Conservation (phyloP, 2,329 filamentous ascomycete species). For the Trichoderma sp. region DNA sequence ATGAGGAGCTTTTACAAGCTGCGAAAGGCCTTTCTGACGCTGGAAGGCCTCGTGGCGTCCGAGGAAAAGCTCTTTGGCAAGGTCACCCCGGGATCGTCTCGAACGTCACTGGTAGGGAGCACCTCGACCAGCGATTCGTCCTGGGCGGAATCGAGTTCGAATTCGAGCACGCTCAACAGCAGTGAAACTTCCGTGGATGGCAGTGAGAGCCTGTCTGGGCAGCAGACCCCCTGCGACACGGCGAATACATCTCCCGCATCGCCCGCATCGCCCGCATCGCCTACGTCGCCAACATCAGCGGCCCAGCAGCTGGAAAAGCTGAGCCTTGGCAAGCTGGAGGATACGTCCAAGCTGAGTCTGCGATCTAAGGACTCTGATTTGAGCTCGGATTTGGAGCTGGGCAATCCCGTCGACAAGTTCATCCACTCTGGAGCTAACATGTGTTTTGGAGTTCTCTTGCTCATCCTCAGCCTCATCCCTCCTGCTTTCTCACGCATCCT, state of each 20-base stretch:
- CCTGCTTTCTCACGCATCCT: constrained; percentile 85
- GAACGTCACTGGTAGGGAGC: not conserved
- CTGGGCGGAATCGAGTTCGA: constrained; percentile 28
- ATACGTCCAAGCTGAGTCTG: constrained; percentile 24
- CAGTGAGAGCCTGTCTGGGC: constrained; percentile 45
- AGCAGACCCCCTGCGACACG: constrained; percentile 39
- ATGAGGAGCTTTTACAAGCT: constrained; percentile 91
- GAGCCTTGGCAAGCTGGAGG: constrained; percentile 13
- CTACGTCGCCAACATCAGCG: constrained; percentile 20
- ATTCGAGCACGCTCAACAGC: not conserved
- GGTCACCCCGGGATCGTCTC: not conserved
- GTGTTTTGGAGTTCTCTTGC: constrained; percentile 80
- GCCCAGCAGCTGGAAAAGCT: constrained; percentile 24
- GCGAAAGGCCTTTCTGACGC: constrained; percentile 78
- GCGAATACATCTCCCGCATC: constrained; percentile 21
- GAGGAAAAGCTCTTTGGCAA: constrained; percentile 54
- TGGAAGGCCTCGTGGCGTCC: constrained; percentile 74
- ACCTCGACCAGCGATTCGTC: constrained; percentile 23
- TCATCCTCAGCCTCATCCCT: constrained; percentile 89
- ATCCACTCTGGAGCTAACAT: constrained; percentile 85
- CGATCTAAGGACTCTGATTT: constrained; percentile 42
- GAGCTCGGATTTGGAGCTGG: constrained; percentile 60
- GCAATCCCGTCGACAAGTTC: constrained; percentile 77
- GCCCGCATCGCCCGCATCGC: constrained; percentile 12
- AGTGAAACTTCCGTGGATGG: constrained; percentile 50